These are phyloP conservation scores for Komagataella kurtzmanii DNA, from an alignment of 805 yeast genomes.

Conservation along the genomic window DNA sequence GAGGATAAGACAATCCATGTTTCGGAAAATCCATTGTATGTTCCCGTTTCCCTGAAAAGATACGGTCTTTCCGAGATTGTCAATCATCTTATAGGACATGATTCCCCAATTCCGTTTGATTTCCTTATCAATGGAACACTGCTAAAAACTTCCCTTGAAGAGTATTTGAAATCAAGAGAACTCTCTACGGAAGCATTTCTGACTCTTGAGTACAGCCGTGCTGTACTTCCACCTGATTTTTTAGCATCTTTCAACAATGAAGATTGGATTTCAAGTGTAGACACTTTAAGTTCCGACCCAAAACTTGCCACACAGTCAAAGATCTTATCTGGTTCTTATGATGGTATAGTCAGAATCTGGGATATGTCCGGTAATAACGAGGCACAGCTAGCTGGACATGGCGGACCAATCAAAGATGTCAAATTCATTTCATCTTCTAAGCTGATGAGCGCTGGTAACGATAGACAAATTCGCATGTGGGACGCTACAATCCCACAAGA, in stretches of 20 bases:
- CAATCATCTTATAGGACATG: conserved; percentile 60
- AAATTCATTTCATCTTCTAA: conserved; percentile 66
- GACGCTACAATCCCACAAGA: conserved; percentile 33
- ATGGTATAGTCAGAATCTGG: conserved; percentile 88
- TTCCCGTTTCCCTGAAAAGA: conserved; percentile 76
- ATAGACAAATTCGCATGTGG: conserved; percentile 84
- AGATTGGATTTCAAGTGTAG: conserved; percentile 86
- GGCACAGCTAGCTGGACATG: conserved; percentile 77
- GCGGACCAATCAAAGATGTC: conserved; percentile 75
- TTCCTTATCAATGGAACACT: conserved; percentile 79
- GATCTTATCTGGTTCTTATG: conserved; percentile 84
- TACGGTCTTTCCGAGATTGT: conserved; percentile 92
- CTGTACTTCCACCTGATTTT: conserved; percentile 89
- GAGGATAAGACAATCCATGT: conserved; percentile 61
- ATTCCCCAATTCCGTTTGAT: conserved; percentile 77
- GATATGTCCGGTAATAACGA: conserved; percentile 68
- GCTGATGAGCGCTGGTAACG: conserved; percentile 78
- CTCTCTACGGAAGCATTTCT: conserved; percentile 71
- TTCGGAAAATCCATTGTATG: conserved; percentile 70
- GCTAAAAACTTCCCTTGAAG: conserved; percentile 66
- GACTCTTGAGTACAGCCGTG: conserved; percentile 79
- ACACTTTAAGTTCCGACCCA: conserved; percentile 22
- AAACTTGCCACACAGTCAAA: conserved; percentile 30
- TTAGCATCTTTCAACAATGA: conserved; percentile 81
- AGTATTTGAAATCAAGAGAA: conserved; percentile 64